Conservation (phyloP, 1,284 basidiomycete species). For the Ustilago tritici region DNA sequence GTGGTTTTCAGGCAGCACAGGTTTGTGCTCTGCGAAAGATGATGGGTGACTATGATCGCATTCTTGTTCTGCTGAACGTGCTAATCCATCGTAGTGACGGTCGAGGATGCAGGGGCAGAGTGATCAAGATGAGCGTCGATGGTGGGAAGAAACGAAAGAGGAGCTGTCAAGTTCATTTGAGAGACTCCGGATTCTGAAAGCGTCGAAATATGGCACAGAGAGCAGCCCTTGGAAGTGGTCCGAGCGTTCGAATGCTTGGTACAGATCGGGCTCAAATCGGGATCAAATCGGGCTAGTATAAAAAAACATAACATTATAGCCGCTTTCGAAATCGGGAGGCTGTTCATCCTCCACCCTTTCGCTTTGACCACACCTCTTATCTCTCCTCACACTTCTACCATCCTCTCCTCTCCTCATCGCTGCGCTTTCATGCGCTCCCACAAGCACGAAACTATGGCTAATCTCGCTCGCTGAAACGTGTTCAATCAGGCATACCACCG, state of each 20-base stretch:
- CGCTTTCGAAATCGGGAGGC: background rate
- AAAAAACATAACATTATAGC: background rate
- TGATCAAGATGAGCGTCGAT: background rate
- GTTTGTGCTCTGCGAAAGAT: background rate
- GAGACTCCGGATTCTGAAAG: background rate
- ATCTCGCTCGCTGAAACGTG: background rate
- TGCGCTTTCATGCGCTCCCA: background rate
- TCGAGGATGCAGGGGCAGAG: no score
- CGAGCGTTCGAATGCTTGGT: constrained; percentile 13
- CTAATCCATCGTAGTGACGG: no score
- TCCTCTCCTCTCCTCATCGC: background rate
- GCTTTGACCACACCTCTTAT: constrained; percentile 4
- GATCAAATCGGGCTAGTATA: no score
- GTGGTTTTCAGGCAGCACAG: background rate
- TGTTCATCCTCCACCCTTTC: background rate
- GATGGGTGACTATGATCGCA: background rate
- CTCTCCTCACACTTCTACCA: background rate
- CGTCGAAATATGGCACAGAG: background rate
- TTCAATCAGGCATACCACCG: background rate
- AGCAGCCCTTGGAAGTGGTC: background rate
- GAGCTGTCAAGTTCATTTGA: no score
- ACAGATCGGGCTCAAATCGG: background rate
- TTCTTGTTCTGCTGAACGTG: background rate
- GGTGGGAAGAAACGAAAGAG: background rate
- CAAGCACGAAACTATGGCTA: background rate